Conservation (phyloP, 192 early-diverging fungal genomes). For the Geranomyces variabilis region DNA sequence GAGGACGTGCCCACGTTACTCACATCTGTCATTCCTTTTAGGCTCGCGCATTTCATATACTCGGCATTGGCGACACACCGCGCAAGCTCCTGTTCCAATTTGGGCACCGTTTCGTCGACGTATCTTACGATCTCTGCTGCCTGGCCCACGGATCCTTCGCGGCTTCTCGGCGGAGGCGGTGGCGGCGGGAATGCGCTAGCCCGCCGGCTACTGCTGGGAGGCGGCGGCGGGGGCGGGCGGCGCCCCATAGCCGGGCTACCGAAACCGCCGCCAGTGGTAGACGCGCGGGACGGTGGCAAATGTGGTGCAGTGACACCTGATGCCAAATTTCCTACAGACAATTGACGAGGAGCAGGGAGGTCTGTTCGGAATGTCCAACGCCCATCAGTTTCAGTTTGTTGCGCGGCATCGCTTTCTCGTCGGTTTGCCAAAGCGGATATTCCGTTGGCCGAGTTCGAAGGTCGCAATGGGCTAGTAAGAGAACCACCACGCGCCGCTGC, state of each 20-base stretch:
- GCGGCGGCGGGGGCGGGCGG: slow-evolving; percentile 42
- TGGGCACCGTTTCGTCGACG: slow-evolving; percentile 26
- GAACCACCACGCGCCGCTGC: not conserved
- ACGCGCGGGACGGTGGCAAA: not conserved
- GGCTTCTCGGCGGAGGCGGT: slow-evolving; percentile 21
- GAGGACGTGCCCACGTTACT: not conserved
- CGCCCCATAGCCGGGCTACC: slow-evolving; percentile 19
- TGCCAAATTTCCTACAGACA: slow-evolving; percentile 33
- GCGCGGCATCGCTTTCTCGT: slow-evolving; percentile 13
- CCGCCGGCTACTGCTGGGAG: slow-evolving; percentile 12
- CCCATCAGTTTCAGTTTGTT: slow-evolving; percentile 36
- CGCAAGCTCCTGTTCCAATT: slow-evolving; percentile 14
- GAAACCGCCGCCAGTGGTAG: not conserved
- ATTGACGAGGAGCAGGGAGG: slow-evolving; percentile 50
- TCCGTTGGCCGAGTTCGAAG: slow-evolving; percentile 17
- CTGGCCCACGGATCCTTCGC: slow-evolving; percentile 24
- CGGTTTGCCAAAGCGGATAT: slow-evolving; percentile 15
- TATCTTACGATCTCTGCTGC: slow-evolving; percentile 19
- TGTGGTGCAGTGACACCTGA: no score
- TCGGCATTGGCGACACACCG: slow-evolving; percentile 10
- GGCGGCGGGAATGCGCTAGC: slow-evolving; percentile 18
- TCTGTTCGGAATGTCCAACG: slow-evolving; percentile 53
- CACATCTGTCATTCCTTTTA: slow-evolving; percentile 22
- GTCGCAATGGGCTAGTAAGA: slow-evolving; percentile 4
- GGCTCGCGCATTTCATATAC: slow-evolving; percentile 23